Percentiles rank a stretch among this genome's conserved stretches.
Evolutionary conservation across 2,329 filamentous ascomycete genomes (phyloP).

Genomic region (Talaromyces sp.): DNA sequence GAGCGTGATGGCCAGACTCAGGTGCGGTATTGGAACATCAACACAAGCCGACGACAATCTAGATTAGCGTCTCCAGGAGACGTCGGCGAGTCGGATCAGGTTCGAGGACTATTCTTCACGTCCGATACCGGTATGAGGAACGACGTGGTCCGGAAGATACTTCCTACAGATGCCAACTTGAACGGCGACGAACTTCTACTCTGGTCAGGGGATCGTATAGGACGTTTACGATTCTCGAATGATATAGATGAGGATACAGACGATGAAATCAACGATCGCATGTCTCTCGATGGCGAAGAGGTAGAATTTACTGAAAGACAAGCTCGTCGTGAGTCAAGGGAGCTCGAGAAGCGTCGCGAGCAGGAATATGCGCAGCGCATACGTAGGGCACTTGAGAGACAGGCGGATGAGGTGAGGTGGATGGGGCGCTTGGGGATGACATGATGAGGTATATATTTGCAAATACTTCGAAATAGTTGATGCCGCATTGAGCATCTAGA

Average conservation of each 20-base stretch:
- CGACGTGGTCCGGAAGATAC: slow-evolving; percentile 77
- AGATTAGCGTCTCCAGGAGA: neutral
- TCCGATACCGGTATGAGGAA: slow-evolving; percentile 50
- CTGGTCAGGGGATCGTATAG: slow-evolving; percentile 85
- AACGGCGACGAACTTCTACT: slow-evolving; percentile 68
- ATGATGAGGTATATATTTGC: slow-evolving; percentile 8
- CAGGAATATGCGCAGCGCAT: slow-evolving; percentile 67
- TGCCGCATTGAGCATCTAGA: neutral
- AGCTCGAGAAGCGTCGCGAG: slow-evolving; percentile 38
- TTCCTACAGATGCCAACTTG: slow-evolving; percentile 57
- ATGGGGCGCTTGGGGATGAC: slow-evolving; percentile 63
- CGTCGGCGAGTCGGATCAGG: neutral
- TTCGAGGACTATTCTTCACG: slow-evolving; percentile 1
- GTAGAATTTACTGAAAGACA: slow-evolving; percentile 3
- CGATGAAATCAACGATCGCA: slow-evolving; percentile 38
- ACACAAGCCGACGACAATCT: slow-evolving; percentile 37
- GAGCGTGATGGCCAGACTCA: slow-evolving; percentile 71
- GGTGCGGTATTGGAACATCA: slow-evolving; percentile 58
- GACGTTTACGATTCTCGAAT: slow-evolving; percentile 65
- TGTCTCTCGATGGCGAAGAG: slow-evolving; percentile 10
- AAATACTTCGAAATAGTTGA: neutral
- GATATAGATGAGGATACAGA: slow-evolving; percentile 32
- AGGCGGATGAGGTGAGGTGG: slow-evolving; percentile 76
- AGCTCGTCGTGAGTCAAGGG: slow-evolving; percentile 30
- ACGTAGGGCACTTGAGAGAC: slow-evolving; percentile 70